phyloP scores from a whole-genome alignment of 1,284 basidiomycete genomes.

The Coniferiporia sulphurascens region DNA sequence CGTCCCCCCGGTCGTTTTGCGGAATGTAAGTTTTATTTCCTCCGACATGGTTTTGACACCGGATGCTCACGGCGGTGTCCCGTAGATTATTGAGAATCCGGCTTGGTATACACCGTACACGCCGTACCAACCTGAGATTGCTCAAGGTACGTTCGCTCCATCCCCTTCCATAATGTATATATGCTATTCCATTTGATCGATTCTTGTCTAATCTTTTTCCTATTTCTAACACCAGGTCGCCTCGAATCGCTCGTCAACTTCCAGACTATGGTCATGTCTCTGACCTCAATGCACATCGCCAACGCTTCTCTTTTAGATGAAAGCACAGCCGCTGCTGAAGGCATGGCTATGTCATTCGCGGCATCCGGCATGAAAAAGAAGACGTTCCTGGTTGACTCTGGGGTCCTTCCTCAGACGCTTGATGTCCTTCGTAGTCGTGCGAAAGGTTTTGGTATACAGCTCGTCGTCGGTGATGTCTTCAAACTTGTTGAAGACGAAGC shows the following conservation, averaged over 20 bases:
- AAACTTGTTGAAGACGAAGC: slow-evolving; percentile 50
- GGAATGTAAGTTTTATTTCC: slow-evolving; percentile 60
- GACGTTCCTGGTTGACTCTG: slow-evolving; percentile 80
- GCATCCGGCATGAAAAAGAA: slow-evolving; percentile 68
- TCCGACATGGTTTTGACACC: slow-evolving; percentile 1
- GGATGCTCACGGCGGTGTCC: slow-evolving; percentile 1
- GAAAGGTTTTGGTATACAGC: slow-evolving; percentile 83
- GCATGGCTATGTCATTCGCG: slow-evolving; percentile 81
- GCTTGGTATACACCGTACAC: slow-evolving; percentile 99
- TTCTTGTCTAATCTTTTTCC: too few species aligned
- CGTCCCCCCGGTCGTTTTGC: slow-evolving; percentile 88
- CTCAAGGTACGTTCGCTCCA: slow-evolving; percentile 60
- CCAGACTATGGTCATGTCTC: slow-evolving; percentile 94
- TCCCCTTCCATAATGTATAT: not conserved
- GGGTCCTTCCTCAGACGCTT: slow-evolving; percentile 83
- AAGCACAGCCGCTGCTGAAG: slow-evolving; percentile 91
- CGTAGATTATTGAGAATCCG: slow-evolving; percentile 89
- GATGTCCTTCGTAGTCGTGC: slow-evolving; percentile 85
- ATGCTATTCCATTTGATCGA: not conserved
- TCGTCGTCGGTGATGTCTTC: slow-evolving; percentile 63
- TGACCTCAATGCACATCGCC: slow-evolving; percentile 93
- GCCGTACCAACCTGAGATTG: slow-evolving; percentile 90
- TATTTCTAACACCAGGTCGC: slow-evolving; percentile 52
- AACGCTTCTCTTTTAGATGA: slow-evolving; percentile 92
- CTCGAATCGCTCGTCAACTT: slow-evolving; percentile 96